Base-by-base conservation (phyloP, 805 yeast genomes). In the Candida taoyuanica region DNA sequence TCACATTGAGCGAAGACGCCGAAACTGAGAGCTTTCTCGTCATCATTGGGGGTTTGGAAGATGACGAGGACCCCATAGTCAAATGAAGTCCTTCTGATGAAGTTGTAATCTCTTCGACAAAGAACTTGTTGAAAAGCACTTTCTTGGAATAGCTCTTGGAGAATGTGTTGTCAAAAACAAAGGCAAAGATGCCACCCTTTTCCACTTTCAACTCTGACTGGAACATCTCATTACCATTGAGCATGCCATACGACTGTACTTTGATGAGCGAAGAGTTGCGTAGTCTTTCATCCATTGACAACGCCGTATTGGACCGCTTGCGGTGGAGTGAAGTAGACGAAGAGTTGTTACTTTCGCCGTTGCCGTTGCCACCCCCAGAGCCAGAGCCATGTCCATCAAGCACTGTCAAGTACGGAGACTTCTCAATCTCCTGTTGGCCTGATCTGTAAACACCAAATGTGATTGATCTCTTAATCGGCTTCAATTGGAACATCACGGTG, bases 161-260 rank as follows among this genome's bases (percentile, higher is more conserved):
- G 51, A 88, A 86, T 0, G 95, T 83, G 63, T 91, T 91, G 62
- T 91, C 98, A 55, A 91, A 83, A 18, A 93, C 81, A 57, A 91
- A 85, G 0, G 96, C 97, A 61, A 74, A 83, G 52, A 81, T 73
- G 2, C 91, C 91, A 7, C 81, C 84, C 17, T 70, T 65, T 3
- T 59, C 60, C 3, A 81, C 81, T n/a, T 69, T 67, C 42, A 81
- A 67, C 19, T 68, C 63, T 1, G 89, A 95, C 34, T 76, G 76
- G 36, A 74, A 70, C 52, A 77, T 60, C 44, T 80, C 82, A 45
- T 78, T 80, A 2, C 81, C 78, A 13, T 62, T 59, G 60, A 85
- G 59, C 54, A 70, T 65, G 4, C 82, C 84, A 33, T 76, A 64
- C 64, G 77, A 72, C 51, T 66, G 58, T 19, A 78, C 73, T 40